Conservation (phyloP, 1,284 basidiomycete genomes). For the Meira nashicola region DNA sequence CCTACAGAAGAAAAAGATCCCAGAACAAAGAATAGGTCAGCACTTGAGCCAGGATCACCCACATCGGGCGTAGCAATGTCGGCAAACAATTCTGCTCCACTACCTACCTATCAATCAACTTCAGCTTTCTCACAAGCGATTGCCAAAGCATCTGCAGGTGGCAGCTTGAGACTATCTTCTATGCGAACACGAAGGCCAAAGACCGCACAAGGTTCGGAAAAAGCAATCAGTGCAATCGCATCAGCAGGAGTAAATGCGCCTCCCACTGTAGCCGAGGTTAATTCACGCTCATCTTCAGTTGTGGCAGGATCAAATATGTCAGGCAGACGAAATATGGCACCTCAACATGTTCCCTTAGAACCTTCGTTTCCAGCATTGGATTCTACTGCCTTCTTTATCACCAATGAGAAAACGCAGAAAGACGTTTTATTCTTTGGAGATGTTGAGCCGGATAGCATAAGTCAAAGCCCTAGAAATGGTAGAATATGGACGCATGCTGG, state of each 20-base stretch:
- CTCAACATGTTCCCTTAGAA: slow-evolving; percentile 16
- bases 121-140: not conserved
- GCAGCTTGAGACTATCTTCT: not conserved
- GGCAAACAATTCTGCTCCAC: too few species aligned
- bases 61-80: too few species aligned
- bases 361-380: slow-evolving; percentile 33
- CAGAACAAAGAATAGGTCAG: not conserved
- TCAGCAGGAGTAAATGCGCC: not conserved
- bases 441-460: slow-evolving; percentile 46
- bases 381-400: slow-evolving; percentile 47
- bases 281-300: not conserved
- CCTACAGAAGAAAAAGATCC: not conserved
- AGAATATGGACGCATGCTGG: slow-evolving; percentile 44
- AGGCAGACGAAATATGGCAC: not conserved
- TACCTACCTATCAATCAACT: not conserved
- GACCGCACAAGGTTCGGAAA: slow-evolving; percentile 36
- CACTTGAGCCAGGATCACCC: not conserved
- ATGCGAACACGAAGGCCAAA: slow-evolving; percentile 22
- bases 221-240: not conserved
- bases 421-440: slow-evolving; percentile 51
- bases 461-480: slow-evolving; percentile 30
- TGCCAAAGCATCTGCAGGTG: not conserved
- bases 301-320: too few species aligned
- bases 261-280: not conserved
- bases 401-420: slow-evolving; percentile 33